Evolutionary conservation across 257 asterid genomes (phyloP), one percentile per base, ranked within the genome.

Genomic region (Solanum paucissectum): DNA sequence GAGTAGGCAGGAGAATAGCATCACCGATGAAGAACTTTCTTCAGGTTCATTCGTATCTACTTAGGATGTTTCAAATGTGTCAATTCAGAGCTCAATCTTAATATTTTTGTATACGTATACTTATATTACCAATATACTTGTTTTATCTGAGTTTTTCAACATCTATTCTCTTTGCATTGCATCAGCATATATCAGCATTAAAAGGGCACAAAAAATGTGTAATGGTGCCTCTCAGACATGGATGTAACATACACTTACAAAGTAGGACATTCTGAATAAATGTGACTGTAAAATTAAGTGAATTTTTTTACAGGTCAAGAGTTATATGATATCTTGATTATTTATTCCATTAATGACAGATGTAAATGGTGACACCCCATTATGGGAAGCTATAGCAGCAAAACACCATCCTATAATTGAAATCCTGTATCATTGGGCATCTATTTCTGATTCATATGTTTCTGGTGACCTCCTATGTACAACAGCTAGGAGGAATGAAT

Each of bases 151-250:
- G 18, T 74, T 20, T 74, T 29, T 20, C 46, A 37, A 74, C 29
- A 23, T 74, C 36, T 72, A 46, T 8, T 5, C n/a, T 29, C 27
- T 36, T 3, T n/a, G 13, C 33, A 25, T 79, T 55, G 72, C 76
- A 58, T 85, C 95, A 96, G 98, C 99, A 95, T 83, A 94, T 96
- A 87, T 97, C 98, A 12, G 96, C 95, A 69, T 84, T 94, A 4
- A 93, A 91, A 88, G 99, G 99, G 87, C 93, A 94, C 38, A 98
- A 93, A 92, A 98, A 95, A 52, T 93, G 98, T 42, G 96, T 95
- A 0, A 89, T 92, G 81, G 95, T 94, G 85, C 98, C 95, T 85
- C 98, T 95, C 52, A 96, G 95, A 89, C 98, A 94, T 83, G 98
- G 91, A 6, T 94, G 98, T 36, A 94, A 95, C 93, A 29, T 29